A percentile compares a stretch with the other conserved stretches of the same genome.
Evolutionary conservation across 169 alveolate genomes (phyloP).

Genomic region (Babesia ovata): DNA sequence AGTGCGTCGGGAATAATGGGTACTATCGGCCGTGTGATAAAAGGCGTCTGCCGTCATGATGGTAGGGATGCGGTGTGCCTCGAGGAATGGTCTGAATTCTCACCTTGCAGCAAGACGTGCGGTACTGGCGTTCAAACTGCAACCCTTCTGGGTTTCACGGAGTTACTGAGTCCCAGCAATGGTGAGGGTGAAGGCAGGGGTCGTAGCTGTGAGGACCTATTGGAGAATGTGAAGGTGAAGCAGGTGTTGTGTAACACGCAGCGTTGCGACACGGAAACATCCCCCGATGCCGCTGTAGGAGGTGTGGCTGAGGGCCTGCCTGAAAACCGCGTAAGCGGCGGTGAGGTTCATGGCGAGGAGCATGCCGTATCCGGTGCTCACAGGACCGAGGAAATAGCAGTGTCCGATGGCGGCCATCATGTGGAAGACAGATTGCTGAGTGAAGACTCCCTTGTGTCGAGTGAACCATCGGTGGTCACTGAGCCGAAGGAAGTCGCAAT

Average conservation of each 20-base stretch:
- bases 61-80: slow-evolving; percentile 60
- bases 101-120: slow-evolving; percentile 40
- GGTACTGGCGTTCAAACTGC: slow-evolving; percentile 44
- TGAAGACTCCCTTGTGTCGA: too few species aligned
- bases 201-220: slow-evolving; percentile 60
- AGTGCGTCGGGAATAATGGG: background rate
- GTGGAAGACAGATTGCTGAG: too few species aligned
- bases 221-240: slow-evolving; percentile 5
- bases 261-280: slow-evolving; percentile 11
- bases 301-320: too few species aligned
- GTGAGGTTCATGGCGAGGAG: too few species aligned
- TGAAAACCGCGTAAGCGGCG: too few species aligned
- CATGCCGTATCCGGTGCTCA: too few species aligned
- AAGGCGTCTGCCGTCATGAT: slow-evolving; percentile 2
- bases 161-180: slow-evolving; percentile 24
- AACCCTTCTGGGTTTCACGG: slow-evolving; percentile 5
- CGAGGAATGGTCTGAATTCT: slow-evolving; percentile 55
- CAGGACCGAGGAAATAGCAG: too few species aligned
- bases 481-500: too few species aligned
- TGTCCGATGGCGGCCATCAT: too few species aligned
- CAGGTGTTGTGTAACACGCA: slow-evolving; percentile 33
- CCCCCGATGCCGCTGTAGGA: too few species aligned
- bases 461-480: too few species aligned
- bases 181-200: slow-evolving; percentile 49
- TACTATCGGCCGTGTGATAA: slow-evolving; percentile 5